Conservation (phyloP, 2,329 filamentous ascomycete genomes). For the Aureobasidium sp. region DNA sequence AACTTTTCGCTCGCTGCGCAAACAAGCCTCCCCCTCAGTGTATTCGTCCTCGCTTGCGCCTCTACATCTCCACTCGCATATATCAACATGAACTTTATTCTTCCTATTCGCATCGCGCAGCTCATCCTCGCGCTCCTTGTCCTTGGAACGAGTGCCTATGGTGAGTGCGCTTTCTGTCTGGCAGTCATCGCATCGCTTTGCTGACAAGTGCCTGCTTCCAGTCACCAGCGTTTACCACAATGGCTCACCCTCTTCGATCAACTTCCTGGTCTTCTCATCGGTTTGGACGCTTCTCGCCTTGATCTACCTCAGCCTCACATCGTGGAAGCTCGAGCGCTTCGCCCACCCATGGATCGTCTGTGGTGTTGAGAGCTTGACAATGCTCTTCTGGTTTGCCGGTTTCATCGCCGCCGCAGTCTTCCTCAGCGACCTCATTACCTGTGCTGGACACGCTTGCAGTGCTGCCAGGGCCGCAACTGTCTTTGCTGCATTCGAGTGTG, state of each 20-base stretch:
- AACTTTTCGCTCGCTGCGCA: not conserved
- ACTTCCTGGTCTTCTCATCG: constrained; percentile 73
- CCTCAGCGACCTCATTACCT: constrained; percentile 49
- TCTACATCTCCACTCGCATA: not conserved
- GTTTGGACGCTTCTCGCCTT: constrained; percentile 69
- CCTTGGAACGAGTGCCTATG: constrained; percentile 66
- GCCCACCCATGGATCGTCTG: constrained; percentile 62
- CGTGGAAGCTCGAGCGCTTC: constrained; percentile 37
- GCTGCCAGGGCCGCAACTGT: constrained; percentile 57
- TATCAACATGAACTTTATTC: constrained; percentile 9
- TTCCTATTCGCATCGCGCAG: constrained; percentile 55
- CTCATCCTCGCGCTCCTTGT: constrained; percentile 64
- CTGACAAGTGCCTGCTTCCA: constrained; percentile 26
- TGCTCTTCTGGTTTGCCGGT: constrained; percentile 85
- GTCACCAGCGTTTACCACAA: constrained; percentile 38
- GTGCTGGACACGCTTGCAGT: constrained; percentile 51
- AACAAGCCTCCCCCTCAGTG: not conserved
- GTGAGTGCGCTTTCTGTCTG: constrained; percentile 39
- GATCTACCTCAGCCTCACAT: constrained; percentile 62
- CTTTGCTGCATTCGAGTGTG: constrained; percentile 60
- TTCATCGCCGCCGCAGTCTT: constrained; percentile 68
- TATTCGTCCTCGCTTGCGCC: not conserved
- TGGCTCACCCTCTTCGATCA: constrained; percentile 50
- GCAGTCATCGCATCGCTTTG: not conserved
- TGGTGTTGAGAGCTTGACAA: constrained; percentile 62